Evolutionary conservation across 148 eudicot genomes (phyloP).

Genomic region (Talinum fruticosum): DNA sequence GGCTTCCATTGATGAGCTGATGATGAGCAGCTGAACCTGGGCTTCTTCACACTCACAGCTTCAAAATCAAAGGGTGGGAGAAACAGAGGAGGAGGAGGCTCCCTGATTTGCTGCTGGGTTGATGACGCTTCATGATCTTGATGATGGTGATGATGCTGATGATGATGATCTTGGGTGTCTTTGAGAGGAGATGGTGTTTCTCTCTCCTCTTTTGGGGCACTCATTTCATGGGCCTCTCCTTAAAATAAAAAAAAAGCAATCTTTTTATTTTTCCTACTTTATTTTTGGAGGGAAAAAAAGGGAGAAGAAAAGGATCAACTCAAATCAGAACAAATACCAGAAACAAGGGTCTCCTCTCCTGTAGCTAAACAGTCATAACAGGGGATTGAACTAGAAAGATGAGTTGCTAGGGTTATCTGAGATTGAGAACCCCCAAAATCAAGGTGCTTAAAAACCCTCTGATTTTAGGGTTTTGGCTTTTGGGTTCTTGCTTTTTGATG

Average conservation of each 20-base stretch:
- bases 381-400: constrained; percentile 5
- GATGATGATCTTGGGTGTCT: constrained; percentile 6
- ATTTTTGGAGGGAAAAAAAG: neutral
- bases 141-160: neutral
- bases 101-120: constrained; percentile 13
- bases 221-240: constrained; percentile 19
- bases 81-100: constrained; percentile 20
- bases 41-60: constrained; percentile 1
- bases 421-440: neutral
- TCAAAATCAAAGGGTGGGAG: constrained; percentile 32
- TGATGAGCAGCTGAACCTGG: constrained; percentile 14
- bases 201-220: constrained; percentile 32
- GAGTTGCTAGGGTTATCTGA: neutral
- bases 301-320: neutral
- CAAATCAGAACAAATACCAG: neutral
- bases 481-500: constrained; percentile 6
- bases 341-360: neutral
- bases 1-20: constrained; percentile 14
- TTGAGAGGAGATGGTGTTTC: constrained; percentile 16
- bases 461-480: constrained; percentile 20
- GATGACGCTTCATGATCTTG: constrained; percentile 3
- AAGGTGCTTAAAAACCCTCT: neutral
- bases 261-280: constrained; percentile 7
- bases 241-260: neutral
- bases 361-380: neutral